Conservation (phyloP, 257 asterid species). For the Rubia yunnanensis region DNA sequence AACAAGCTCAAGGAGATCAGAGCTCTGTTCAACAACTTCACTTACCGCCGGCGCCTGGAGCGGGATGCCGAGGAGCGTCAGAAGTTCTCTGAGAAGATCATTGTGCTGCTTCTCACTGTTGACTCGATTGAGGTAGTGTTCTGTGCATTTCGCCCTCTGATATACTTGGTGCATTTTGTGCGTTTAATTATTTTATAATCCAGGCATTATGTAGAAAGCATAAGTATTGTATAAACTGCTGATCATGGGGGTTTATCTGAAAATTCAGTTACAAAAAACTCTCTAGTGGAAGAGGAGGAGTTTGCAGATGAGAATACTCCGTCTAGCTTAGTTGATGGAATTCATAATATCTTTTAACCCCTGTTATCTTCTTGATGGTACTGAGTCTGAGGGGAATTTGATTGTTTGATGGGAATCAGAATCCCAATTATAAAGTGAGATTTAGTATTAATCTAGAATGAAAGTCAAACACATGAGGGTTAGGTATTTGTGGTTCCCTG, state of each 20-base stretch:
- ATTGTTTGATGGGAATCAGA: too few species aligned
- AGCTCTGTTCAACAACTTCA: constrained; percentile 79
- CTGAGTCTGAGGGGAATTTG: background rate
- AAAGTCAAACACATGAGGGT: background rate
- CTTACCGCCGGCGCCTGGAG: constrained; percentile 60
- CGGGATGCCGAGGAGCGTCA: constrained; percentile 84
- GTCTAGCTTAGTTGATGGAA: background rate
- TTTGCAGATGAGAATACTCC: background rate
- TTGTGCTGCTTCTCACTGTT: constrained; percentile 84
- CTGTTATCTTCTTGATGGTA: background rate
- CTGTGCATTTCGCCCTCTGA: background rate
- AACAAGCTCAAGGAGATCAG: constrained; percentile 80
- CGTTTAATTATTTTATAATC: background rate
- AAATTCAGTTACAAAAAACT: background rate
- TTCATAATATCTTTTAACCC: background rate
- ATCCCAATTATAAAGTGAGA: too few species aligned
- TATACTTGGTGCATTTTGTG: background rate
- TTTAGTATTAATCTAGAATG: background rate
- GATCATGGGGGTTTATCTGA: background rate
- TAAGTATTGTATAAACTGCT: background rate
- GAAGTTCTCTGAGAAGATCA: constrained; percentile 82
- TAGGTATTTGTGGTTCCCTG: too few species aligned
- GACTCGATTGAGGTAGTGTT: constrained; percentile 77
- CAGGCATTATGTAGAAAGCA: background rate
- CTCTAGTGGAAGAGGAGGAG: background rate